Evolutionary conservation across 306 rosid species (phyloP).

Genomic region (Lathyrus oleraceus): DNA sequence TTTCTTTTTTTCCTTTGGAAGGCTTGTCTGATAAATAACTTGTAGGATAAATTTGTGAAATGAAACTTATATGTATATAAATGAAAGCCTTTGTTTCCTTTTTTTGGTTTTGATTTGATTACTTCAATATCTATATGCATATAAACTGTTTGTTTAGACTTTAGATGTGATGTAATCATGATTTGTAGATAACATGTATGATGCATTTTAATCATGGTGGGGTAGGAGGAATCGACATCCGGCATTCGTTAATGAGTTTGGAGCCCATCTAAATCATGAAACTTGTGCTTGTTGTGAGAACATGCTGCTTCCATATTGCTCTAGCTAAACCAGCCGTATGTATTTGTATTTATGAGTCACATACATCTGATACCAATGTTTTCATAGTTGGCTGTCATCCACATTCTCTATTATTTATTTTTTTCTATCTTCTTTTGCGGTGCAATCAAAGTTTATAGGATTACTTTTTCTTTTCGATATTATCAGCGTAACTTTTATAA

Average conservation of each 20-base stretch:
- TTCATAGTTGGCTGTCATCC: neutral
- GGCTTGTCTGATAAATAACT: conserved; percentile 77
- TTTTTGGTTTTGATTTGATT: neutral
- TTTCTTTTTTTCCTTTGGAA: conserved; percentile 32
- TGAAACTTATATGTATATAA: conserved; percentile 52
- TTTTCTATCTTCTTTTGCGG: conserved; percentile 11
- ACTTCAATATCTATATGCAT: neutral
- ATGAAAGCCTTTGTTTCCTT: conserved; percentile 23
- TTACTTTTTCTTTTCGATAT: neutral
- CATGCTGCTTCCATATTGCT: conserved; percentile 10
- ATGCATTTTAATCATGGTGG: neutral
- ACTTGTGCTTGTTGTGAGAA: conserved; percentile 16
- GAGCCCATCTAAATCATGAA: conserved; percentile 33
- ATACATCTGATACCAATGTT: neutral
- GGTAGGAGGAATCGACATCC: neutral
- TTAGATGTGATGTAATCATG: neutral
- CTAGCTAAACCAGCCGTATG: conserved; percentile 13
- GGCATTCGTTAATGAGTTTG: neutral
- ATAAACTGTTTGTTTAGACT: neutral
- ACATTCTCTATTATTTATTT: conserved; percentile 17
- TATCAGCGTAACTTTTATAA: neutral
- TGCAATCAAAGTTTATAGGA: neutral
- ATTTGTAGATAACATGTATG: conserved; percentile 19
- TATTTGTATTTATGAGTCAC: neutral
- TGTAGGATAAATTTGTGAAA: conserved; percentile 56